A percentile compares a stretch with the other conserved stretches of the same genome.
Conservation (phyloP, 78 protist species). For the Guillardia theta region DNA sequence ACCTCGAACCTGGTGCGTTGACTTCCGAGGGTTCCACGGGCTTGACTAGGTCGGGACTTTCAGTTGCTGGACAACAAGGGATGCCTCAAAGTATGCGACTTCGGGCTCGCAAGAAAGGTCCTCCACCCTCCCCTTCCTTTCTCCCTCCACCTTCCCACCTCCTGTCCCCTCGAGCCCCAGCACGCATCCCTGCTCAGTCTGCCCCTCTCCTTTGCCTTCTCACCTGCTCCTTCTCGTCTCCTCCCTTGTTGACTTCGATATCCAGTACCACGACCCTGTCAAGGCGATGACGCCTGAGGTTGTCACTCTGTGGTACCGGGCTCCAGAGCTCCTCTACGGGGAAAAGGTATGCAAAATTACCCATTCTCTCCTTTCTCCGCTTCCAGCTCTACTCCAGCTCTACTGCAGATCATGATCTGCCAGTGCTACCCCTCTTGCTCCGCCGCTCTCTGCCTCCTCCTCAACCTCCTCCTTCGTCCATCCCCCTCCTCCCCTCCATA, state of each 20-base stretch:
- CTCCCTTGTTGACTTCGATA: conserved; percentile 41
- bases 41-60: too few relatives aligned
- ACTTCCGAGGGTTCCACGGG: neutral
- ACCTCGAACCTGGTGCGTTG: conserved; percentile 36
- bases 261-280: conserved; percentile 39
- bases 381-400: neutral
- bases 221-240: neutral
- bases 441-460: neutral
- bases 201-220: neutral
- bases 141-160: neutral
- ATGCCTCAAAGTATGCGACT: neutral
- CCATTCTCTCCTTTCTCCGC: neutral
- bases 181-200: neutral
- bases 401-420: neutral
- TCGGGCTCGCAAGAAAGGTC: too few relatives aligned
- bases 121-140: neutral
- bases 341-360: neutral
- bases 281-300: conserved; percentile 21
- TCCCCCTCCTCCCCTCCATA: neutral
- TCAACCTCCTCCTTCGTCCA: neutral
- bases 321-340: conserved; percentile 13
- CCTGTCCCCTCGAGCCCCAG: neutral
- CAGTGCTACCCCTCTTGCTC: neutral
- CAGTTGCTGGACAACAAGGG: neutral
- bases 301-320: conserved; percentile 52